Conservation (phyloP, 805 yeast genomes). For the Spathaspora hagerdaliae region DNA sequence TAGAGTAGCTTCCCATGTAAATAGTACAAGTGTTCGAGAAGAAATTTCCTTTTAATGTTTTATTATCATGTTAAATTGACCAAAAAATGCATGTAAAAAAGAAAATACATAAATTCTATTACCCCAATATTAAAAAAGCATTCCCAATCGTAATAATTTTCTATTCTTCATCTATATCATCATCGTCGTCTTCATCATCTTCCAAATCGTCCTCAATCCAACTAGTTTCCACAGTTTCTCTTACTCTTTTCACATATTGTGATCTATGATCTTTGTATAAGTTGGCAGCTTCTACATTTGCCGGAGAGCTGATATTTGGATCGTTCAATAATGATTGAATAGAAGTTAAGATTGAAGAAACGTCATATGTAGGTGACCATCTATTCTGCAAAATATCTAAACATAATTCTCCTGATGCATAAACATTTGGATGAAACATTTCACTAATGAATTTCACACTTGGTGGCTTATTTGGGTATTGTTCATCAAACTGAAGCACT, state of each 20-base stretch:
- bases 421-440: conserved; percentile 98
- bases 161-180: conserved; percentile 23
- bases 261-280: conserved; percentile 91
- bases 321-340: conserved; percentile 90
- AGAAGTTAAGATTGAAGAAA: conserved; percentile 89
- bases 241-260: conserved; percentile 85
- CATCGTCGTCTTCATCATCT: conserved; percentile 47
- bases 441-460: conserved; percentile 83
- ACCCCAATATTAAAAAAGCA: neutral
- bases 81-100: neutral
- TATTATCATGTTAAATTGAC: too few relatives aligned
- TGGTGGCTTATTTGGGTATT: conserved; percentile 97
- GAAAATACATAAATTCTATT: neutral
- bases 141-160: conserved; percentile 2
- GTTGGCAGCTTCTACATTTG: conserved; percentile 96
- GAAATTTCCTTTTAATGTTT: neutral
- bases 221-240: conserved; percentile 90
- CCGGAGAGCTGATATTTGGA: conserved; percentile 95
- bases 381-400: conserved; percentile 93
- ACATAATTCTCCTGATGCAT: conserved; percentile 92
- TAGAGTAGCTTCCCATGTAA: too few relatives aligned
- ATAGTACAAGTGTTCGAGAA: too few relatives aligned
- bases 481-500: conserved; percentile 87
- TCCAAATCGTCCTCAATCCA: conserved; percentile 81
- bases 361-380: conserved; percentile 99